phyloP scores from a whole-genome alignment of 2,329 filamentous ascomycete species.

The Fonsecaea pedrosoi region DNA sequence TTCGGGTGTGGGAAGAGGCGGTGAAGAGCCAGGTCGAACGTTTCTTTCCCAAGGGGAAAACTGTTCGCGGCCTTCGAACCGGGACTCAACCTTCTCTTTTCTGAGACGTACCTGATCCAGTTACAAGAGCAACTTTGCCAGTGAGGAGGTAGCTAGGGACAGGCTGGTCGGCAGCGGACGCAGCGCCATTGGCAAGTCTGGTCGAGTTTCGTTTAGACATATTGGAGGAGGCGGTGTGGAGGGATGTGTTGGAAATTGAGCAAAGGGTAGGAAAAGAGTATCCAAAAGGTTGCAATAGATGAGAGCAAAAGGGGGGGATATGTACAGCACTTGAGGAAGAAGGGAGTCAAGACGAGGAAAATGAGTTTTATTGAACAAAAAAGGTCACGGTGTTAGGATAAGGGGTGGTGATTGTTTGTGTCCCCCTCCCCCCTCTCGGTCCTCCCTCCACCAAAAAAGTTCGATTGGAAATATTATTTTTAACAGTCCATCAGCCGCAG shows the following conservation, averaged over 20 bases:
- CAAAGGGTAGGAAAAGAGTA: neutral
- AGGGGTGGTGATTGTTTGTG: slow-evolving; percentile 17
- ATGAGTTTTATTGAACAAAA: slow-evolving; percentile 17
- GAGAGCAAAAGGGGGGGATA: neutral
- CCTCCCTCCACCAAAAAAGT: slow-evolving; percentile 10
- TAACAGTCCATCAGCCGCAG: slow-evolving; percentile 26
- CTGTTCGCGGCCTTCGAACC: neutral
- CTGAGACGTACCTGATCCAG: slow-evolving; percentile 40
- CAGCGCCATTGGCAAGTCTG: slow-evolving; percentile 35
- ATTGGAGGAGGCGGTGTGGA: slow-evolving; percentile 12
- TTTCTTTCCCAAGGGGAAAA: neutral
- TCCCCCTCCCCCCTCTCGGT: neutral
- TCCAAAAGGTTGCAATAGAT: slow-evolving; percentile 8
- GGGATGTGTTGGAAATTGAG: neutral
- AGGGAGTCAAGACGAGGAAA: slow-evolving; percentile 8
- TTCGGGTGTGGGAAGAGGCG: slow-evolving; percentile 16
- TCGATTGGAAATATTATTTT: slow-evolving; percentile 18
- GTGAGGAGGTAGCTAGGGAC: slow-evolving; percentile 46
- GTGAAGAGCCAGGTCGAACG: slow-evolving; percentile 16
- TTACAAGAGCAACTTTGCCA: slow-evolving; percentile 53
- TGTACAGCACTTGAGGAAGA: slow-evolving; percentile 16
- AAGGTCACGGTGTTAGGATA: slow-evolving; percentile 23
- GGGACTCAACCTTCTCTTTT: neutral
- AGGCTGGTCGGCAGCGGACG: slow-evolving; percentile 23
- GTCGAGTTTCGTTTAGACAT: slow-evolving; percentile 35